Conservation (phyloP, 73 alveolate species). For the Diophrys appendiculata region DNA sequence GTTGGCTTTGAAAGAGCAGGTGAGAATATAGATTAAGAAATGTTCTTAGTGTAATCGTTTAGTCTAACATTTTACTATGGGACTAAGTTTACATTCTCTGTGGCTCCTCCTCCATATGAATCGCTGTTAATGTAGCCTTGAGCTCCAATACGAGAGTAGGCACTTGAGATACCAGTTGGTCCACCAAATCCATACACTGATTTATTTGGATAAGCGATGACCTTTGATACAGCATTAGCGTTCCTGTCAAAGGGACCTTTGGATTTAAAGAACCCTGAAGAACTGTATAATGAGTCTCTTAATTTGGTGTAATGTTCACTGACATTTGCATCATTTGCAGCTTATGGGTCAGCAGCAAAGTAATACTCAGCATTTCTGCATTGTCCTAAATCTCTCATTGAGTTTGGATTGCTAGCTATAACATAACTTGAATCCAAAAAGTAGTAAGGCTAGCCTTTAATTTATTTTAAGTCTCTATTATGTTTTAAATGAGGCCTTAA, state of each 20-base stretch:
- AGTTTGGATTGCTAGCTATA: slow-evolving; percentile 56
- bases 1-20: slow-evolving; percentile 15
- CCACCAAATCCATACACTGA: slow-evolving; percentile 26
- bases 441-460: slow-evolving; percentile 9
- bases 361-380: slow-evolving; percentile 28
- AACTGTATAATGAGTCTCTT: background rate
- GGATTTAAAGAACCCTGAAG: background rate
- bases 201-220: background rate
- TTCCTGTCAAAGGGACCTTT: background rate
- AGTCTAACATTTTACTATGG: slow-evolving; percentile 5
- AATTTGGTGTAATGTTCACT: slow-evolving; percentile 8
- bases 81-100: background rate
- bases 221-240: background rate
- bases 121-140: background rate
- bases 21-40: slow-evolving; percentile 16
- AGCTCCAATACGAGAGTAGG: background rate
- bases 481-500: slow-evolving; percentile 25
- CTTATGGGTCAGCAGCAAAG: slow-evolving; percentile 1
- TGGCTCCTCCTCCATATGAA: background rate
- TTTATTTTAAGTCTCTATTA: slow-evolving; percentile 25
- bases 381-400: slow-evolving; percentile 49
- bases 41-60: slow-evolving; percentile 30
- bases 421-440: slow-evolving; percentile 40
- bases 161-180: slow-evolving; percentile 4
- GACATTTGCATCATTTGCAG: background rate